phyloP scores from a whole-genome alignment of 805 yeast species.

The Saccharomycopsis capsularis region DNA sequence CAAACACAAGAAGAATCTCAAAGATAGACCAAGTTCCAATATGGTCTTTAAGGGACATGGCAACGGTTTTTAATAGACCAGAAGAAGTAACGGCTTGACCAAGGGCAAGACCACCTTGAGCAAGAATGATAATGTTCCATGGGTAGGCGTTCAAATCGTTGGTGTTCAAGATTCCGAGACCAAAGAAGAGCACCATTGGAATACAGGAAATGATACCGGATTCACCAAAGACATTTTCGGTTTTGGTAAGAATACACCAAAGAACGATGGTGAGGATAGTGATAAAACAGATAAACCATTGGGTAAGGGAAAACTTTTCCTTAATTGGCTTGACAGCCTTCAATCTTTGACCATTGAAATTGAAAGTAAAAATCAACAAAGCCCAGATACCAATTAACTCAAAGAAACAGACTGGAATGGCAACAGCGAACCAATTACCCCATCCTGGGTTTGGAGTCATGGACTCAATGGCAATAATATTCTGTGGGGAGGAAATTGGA shows the following conservation, averaged over 20 bases:
- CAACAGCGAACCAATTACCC: slow-evolving; percentile 89
- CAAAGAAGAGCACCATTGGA: slow-evolving; percentile 82
- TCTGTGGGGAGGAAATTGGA: slow-evolving; percentile 96
- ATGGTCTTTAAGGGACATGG: slow-evolving; percentile 53
- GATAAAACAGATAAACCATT: slow-evolving; percentile 65
- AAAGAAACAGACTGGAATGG: slow-evolving; percentile 70
- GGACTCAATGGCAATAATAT: slow-evolving; percentile 79
- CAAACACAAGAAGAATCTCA: slow-evolving; percentile 70
- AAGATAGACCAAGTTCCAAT: slow-evolving; percentile 64
- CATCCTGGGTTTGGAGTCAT: slow-evolving; percentile 72
- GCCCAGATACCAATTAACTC: slow-evolving; percentile 67
- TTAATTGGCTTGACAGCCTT: slow-evolving; percentile 21
- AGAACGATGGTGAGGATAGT: slow-evolving; percentile 66
- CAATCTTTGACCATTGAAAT: slow-evolving; percentile 34
- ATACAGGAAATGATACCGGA: slow-evolving; percentile 91
- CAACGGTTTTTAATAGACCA: slow-evolving; percentile 76
- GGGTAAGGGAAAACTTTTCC: slow-evolving; percentile 64
- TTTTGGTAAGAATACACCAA: slow-evolving; percentile 83
- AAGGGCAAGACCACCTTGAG: slow-evolving; percentile 96
- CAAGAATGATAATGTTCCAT: slow-evolving; percentile 91
- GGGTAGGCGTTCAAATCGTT: slow-evolving; percentile 93
- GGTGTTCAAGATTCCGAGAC: slow-evolving; percentile 75
- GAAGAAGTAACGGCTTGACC: slow-evolving; percentile 94
- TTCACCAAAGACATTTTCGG: slow-evolving; percentile 75
- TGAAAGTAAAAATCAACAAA: slow-evolving; percentile 59